Percentiles rank a stretch among this genome's conserved stretches.
Evolutionary conservation across 176 grass and related monocot genomes (phyloP).

Genomic region (Ensete ventricosum): DNA sequence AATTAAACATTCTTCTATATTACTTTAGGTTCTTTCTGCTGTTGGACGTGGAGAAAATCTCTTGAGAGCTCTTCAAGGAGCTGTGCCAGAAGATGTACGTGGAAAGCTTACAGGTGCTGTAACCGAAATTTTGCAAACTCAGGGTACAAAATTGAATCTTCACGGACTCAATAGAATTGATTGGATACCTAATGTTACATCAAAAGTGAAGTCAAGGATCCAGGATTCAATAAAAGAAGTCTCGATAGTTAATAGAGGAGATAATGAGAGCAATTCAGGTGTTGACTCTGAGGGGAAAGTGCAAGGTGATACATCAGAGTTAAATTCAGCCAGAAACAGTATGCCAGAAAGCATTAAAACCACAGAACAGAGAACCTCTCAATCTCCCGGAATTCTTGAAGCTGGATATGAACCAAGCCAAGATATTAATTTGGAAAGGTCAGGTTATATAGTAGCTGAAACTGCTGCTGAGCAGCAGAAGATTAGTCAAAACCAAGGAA

Average conservation of each 20-base stretch:
- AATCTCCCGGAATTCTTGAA: conserved; percentile 37
- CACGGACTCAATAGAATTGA: conserved; percentile 42
- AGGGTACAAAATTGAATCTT: conserved; percentile 50
- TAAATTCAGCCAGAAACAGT: conserved; percentile 29
- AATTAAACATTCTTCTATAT: conserved; percentile 13
- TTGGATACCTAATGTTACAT: conserved; percentile 34
- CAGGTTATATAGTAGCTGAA: conserved; percentile 23
- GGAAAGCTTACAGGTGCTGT: conserved; percentile 62
- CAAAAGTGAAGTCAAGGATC: conserved; percentile 25
- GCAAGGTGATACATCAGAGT: conserved; percentile 26
- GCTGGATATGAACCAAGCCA: conserved; percentile 30
- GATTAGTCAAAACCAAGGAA: conserved; percentile 12
- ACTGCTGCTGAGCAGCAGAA: conserved; percentile 27
- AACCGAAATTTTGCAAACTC: conserved; percentile 63
- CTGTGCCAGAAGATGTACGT: conserved; percentile 93
- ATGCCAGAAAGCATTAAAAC: conserved; percentile 24
- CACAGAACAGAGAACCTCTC: conserved; percentile 30
- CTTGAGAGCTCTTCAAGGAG: conserved; percentile 85
- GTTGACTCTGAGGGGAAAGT: conserved; percentile 18
- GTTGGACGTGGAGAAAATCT: conserved; percentile 79
- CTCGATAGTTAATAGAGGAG: conserved; percentile 20
- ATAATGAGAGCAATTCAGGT: conserved; percentile 31
- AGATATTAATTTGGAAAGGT: conserved; percentile 32
- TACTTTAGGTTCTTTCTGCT: conserved; percentile 54
- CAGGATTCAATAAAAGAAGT: conserved; percentile 51